Evolutionary conservation across 139 green algal species (phyloP).

Genomic region (Gonium pectorale): DNA sequence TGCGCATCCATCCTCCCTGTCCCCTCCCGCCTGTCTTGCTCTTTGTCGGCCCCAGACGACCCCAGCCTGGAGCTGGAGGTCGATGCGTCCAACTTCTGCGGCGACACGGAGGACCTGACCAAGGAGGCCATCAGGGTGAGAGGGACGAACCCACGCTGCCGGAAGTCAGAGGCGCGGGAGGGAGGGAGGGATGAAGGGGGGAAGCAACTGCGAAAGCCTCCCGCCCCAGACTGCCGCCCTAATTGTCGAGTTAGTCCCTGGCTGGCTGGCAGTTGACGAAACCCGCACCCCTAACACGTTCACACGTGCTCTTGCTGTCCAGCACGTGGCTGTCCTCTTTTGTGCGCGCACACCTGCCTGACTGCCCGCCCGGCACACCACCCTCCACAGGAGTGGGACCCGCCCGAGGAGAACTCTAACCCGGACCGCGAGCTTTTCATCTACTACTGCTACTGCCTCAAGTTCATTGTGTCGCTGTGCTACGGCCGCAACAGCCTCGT

Average conservation of each 20-base stretch:
- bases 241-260: no score
- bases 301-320: no score
- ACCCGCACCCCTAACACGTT: no score
- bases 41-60: background rate
- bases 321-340: no score
- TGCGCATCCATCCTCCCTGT: background rate
- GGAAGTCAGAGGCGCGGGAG: no score
- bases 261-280: no score
- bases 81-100: background rate
- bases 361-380: no score
- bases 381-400: constrained; percentile 23
- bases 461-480: constrained; percentile 47
- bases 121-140: constrained; percentile 28
- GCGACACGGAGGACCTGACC: constrained; percentile 31
- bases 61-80: background rate
- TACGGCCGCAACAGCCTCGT: constrained; percentile 52
- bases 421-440: constrained; percentile 38
- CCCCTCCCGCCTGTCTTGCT: background rate
- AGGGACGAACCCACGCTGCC: no score
- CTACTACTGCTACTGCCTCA: constrained; percentile 54
- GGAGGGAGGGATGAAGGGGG: no score
- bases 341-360: no score
- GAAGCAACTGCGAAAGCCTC: no score
- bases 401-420: constrained; percentile 11
- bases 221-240: no score